Evolutionary conservation across 1,284 basidiomycete genomes (phyloP).

Genomic region (Mycena citricolor): DNA sequence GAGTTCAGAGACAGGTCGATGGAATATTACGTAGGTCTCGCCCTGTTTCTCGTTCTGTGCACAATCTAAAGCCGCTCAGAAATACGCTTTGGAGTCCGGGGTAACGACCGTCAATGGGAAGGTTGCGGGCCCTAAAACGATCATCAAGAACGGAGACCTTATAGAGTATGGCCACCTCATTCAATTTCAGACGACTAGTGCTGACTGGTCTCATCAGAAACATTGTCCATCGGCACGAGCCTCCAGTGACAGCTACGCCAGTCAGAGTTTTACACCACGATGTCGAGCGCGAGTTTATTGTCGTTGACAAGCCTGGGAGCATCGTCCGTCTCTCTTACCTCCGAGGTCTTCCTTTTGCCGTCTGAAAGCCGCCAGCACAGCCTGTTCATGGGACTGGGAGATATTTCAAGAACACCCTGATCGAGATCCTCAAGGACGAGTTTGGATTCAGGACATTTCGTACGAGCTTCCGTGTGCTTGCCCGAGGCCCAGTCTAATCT

Average conservation of each 20-base stretch:
- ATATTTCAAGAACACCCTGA: slow-evolving; percentile 85
- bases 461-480: slow-evolving; percentile 40
- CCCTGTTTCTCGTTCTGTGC: slow-evolving; percentile 10
- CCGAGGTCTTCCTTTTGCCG: slow-evolving; percentile 9
- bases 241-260: slow-evolving; percentile 87
- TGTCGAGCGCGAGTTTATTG: slow-evolving; percentile 78
- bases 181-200: too few species aligned
- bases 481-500: slow-evolving; percentile 13
- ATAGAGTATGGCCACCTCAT: slow-evolving; percentile 66
- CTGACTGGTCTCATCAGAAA: slow-evolving; percentile 60
- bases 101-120: slow-evolving; percentile 93
- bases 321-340: slow-evolving; percentile 59
- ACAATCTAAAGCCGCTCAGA: slow-evolving; percentile 40
- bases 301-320: slow-evolving; percentile 94
- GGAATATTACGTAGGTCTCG: slow-evolving; percentile 89
- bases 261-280: slow-evolving; percentile 83
- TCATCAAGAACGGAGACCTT: slow-evolving; percentile 86
- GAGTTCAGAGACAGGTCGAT: slow-evolving; percentile 89
- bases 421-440: slow-evolving; percentile 85
- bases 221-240: slow-evolving; percentile 94
- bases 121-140: slow-evolving; percentile 74
- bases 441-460: slow-evolving; percentile 85
- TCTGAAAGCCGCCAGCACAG: slow-evolving; percentile 38
- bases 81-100: slow-evolving; percentile 91
- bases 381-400: slow-evolving; percentile 89